Evolutionary conservation across 2,329 filamentous ascomycete species (phyloP), one percentile per base, ranked within the genome.

Genomic region (Sporothrix globosa): DNA sequence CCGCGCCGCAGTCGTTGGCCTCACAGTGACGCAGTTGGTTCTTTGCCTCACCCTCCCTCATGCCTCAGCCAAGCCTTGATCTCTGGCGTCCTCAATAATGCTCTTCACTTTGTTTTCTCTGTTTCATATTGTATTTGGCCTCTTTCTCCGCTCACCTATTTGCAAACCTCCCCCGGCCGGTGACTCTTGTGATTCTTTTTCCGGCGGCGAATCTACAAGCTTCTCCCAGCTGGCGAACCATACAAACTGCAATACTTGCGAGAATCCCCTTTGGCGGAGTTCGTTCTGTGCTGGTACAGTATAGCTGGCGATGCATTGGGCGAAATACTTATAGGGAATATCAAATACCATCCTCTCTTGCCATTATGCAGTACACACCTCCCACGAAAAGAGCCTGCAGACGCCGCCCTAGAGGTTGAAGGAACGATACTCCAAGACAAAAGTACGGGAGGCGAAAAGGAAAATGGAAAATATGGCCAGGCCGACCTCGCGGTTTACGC

Each of bases 1-100:
- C 24, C 21, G 9, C 60, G 41, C 60, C 24, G 41, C 41, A 63
- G 24, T 48, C 44, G 60, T 63, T 63, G 60, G 60, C 60, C 60
- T 63, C 60, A 48, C 21, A 10, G 30, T 27, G 48, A 48, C 21
- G 41, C 39, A 30, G 21, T 48, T 48, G 21, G 13, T 46, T 63
- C 60, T 48, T 21, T 63, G 60, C 60, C 60, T 48, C 60, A 4
- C 60, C 60, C 60, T 63, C 58, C n/a, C n/a, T 14, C 4, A 11
- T 44, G 56, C 56, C 56, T 44, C 56, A 11, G 14, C 10, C 13
- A 1, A 9, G 34, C 34, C 34, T 34, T 7, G 34, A 30, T 30
- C 27, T 30, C 27, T 30, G 27, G 3, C 27, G 27, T 30, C 27
- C 27, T 30, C 27, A 4, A 30, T 4, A 30, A 30, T 30, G 27